A percentile compares a stretch with the other conserved stretches of the same genome.
Conservation (phyloP, 805 yeast genomes). For the Ogataea wickerhamii region DNA sequence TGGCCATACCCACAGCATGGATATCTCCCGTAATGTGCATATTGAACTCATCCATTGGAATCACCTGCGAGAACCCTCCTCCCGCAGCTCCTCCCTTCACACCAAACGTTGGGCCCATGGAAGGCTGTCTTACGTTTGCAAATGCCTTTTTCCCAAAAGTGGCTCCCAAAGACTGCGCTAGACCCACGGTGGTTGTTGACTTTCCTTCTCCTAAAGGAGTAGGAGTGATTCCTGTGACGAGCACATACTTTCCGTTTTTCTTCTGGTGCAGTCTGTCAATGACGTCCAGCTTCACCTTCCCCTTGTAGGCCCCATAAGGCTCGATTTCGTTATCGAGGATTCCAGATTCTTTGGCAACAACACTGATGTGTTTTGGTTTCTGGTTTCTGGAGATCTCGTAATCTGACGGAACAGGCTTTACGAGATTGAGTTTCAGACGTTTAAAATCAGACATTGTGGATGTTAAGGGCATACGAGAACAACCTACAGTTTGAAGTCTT, state of each 20-base stretch:
- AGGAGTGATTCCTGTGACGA: constrained; percentile 97
- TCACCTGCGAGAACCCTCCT: constrained; percentile 96
- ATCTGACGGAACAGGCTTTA: constrained; percentile 83
- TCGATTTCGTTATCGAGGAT: constrained; percentile 75
- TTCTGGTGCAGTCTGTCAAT: constrained; percentile 61
- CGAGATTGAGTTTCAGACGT: constrained; percentile 35
- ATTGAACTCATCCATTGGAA: constrained; percentile 98
- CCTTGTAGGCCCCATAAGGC: constrained; percentile 85
- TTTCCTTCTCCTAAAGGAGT: constrained; percentile 98
- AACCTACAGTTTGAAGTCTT: too few relatives aligned
- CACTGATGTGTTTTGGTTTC: constrained; percentile 74
- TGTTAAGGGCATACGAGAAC: background rate
- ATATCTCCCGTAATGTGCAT: constrained; percentile 97
- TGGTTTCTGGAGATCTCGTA: constrained; percentile 87
- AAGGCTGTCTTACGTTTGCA: constrained; percentile 96
- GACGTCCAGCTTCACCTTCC: constrained; percentile 72
- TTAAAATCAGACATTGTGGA: constrained; percentile 33
- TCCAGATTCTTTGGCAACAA: constrained; percentile 80
- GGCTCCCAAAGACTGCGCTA: constrained; percentile 96
- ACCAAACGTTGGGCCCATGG: constrained; percentile 99
- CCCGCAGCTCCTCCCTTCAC: constrained; percentile 99
- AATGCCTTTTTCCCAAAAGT: constrained; percentile 77
- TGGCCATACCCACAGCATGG: constrained; percentile 93
- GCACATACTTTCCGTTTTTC: constrained; percentile 78
- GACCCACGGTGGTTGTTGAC: constrained; percentile 92